phyloP scores from a whole-genome alignment of 805 yeast genomes.

The Saccharomycopsis capsularis region DNA sequence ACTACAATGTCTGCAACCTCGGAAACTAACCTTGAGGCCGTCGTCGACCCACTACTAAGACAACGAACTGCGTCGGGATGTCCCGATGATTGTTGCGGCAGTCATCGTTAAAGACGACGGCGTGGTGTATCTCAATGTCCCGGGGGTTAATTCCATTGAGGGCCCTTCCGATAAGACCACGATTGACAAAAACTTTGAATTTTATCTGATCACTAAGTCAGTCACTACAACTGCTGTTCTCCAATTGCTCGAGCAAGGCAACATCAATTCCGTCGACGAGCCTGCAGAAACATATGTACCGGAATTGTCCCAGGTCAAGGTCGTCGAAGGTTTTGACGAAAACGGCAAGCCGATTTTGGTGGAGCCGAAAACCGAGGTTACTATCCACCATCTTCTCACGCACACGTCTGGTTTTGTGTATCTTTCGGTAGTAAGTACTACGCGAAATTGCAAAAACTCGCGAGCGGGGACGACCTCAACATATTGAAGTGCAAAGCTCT shows the following conservation, averaged over 20 bases:
- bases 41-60: not conserved
- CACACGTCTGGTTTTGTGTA: constrained; percentile 35
- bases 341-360: constrained; percentile 1
- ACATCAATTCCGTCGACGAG: constrained; percentile 27
- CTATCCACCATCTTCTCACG: constrained; percentile 30
- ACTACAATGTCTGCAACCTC: too few species aligned
- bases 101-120: constrained; percentile 22
- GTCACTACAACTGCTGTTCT: constrained; percentile 28
- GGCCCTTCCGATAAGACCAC: constrained; percentile 16
- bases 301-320: not conserved
- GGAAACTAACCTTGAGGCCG: too few species aligned
- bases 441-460: too few species aligned
- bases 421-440: constrained; percentile 24
- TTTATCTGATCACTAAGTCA: constrained; percentile 30
- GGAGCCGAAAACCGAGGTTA: constrained; percentile 25
- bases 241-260: constrained; percentile 30
- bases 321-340: constrained; percentile 6
- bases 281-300: constrained; percentile 4
- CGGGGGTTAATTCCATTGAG: constrained; percentile 18
- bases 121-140: constrained; percentile 19
- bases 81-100: constrained; percentile 23
- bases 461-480: constrained; percentile 15
- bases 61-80: constrained; percentile 3
- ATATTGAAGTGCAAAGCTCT: constrained; percentile 21
- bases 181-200: constrained; percentile 25